These are phyloP conservation scores for Salix brachista DNA, from an alignment of 345 rosid species.

Conservation along the genomic window DNA sequence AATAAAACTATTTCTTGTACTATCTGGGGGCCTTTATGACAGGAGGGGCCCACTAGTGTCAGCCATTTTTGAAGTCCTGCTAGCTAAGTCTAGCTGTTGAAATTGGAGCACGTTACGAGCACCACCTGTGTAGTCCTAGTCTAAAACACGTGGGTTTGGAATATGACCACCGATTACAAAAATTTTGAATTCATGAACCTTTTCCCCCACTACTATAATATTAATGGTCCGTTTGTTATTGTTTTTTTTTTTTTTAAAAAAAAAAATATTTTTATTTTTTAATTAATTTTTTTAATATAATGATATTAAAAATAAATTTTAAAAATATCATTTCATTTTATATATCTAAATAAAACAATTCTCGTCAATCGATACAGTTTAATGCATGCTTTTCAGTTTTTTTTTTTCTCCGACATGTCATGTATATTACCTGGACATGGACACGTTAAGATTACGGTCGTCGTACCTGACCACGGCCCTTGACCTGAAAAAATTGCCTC, in stretches of 20 bases:
- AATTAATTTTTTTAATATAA: too few species aligned
- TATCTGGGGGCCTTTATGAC: neutral
- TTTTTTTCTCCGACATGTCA: neutral
- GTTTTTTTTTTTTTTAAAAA: too few species aligned
- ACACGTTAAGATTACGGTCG: too few species aligned
- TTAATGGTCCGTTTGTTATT: neutral
- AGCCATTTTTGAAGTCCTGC: conserved; percentile 17
- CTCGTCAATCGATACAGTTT: too few species aligned
- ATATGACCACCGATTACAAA: conserved; percentile 2
- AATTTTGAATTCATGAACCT: neutral
- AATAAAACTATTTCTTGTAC: neutral
- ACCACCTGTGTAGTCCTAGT: conserved; percentile 3
- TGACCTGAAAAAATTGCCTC: too few species aligned
- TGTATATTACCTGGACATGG: neutral
- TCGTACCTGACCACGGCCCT: too few species aligned
- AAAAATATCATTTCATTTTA: too few species aligned
- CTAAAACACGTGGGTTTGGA: conserved; percentile 20
- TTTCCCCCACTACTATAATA: neutral
- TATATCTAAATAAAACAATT: too few species aligned
- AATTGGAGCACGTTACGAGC: neutral
- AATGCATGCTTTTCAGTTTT: too few species aligned
- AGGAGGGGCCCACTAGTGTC: neutral
- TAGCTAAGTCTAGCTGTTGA: neutral
- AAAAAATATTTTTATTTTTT: too few species aligned
- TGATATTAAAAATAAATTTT: too few species aligned